Conservation (phyloP, 257 asterid species). For the Nicotiana knightiana region DNA sequence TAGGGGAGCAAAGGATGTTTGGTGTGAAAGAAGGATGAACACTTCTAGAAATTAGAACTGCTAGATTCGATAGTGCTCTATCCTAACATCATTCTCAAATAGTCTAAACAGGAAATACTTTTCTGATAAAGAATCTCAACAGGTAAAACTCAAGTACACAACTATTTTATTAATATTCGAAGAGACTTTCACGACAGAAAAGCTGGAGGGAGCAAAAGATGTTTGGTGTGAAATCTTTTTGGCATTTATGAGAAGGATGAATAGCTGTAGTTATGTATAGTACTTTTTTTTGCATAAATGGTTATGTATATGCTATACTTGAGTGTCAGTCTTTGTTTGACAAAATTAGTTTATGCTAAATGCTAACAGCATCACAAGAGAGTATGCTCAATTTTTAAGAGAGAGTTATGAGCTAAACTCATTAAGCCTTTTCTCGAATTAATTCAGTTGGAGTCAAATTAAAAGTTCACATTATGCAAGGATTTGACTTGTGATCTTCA, state of each 20-base stretch:
- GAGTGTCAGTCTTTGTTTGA: background rate
- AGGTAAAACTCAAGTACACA: background rate
- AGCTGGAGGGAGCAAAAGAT: background rate
- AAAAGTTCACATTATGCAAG: background rate
- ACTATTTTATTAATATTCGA: background rate
- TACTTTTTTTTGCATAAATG: too few relatives aligned
- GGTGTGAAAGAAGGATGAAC: background rate
- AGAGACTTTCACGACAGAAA: background rate
- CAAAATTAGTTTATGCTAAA: background rate
- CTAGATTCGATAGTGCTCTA: background rate
- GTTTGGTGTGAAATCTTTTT: background rate
- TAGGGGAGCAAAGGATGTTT: background rate
- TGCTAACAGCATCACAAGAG: background rate
- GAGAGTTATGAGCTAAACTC: background rate
- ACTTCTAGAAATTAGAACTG: background rate
- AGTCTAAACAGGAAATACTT: background rate
- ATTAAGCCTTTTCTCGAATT: background rate
- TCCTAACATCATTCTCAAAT: background rate
- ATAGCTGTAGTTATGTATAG: too few relatives aligned
- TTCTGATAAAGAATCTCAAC: too few relatives aligned
- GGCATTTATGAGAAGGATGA: background rate
- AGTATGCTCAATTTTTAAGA: background rate
- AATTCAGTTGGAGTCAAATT: background rate
- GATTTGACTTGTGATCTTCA: background rate
- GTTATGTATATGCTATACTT: too few relatives aligned